Conservation (phyloP, 306 rosid genomes). For the Benincasa hispida region DNA sequence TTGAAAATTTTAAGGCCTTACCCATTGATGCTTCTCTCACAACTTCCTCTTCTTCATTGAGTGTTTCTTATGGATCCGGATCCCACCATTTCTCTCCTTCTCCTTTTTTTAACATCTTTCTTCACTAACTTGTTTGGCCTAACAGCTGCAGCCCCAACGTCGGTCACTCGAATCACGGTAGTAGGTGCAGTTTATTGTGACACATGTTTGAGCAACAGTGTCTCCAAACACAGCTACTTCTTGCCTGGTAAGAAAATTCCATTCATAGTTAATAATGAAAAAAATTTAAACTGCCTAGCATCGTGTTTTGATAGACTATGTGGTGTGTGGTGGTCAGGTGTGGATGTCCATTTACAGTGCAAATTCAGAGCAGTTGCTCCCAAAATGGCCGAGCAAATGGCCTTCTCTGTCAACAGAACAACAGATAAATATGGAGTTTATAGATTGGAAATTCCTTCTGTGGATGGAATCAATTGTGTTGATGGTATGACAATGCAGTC, state of each 20-base stretch:
- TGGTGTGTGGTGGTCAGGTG: constrained; percentile 27
- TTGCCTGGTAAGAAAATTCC: constrained; percentile 34
- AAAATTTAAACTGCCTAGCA: not conserved
- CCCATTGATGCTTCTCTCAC: constrained; percentile 11
- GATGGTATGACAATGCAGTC: constrained; percentile 37
- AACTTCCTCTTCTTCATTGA: constrained; percentile 12
- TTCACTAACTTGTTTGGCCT: constrained; percentile 13
- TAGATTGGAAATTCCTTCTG: constrained; percentile 43
- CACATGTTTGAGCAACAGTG: constrained; percentile 39
- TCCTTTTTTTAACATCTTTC: constrained; percentile 18
- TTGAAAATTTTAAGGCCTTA: not conserved
- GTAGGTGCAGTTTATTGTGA: constrained; percentile 67
- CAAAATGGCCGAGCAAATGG: constrained; percentile 29
- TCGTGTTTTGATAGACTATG: not conserved
- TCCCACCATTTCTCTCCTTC: constrained; percentile 13
- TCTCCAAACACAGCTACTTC: constrained; percentile 59
- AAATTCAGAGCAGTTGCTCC: constrained; percentile 48
- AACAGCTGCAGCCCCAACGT: constrained; percentile 16
- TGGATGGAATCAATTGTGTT: constrained; percentile 45
- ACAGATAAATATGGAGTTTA: constrained; percentile 44
- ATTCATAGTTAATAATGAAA: not conserved
- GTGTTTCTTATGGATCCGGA: constrained; percentile 45
- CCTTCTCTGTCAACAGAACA: constrained; percentile 41
- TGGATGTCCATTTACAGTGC: constrained; percentile 52
- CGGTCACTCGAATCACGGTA: constrained; percentile 35